Evolutionary conservation across 768 basidiomycete genomes (phyloP).

Genomic region (Trametes coccinea): DNA sequence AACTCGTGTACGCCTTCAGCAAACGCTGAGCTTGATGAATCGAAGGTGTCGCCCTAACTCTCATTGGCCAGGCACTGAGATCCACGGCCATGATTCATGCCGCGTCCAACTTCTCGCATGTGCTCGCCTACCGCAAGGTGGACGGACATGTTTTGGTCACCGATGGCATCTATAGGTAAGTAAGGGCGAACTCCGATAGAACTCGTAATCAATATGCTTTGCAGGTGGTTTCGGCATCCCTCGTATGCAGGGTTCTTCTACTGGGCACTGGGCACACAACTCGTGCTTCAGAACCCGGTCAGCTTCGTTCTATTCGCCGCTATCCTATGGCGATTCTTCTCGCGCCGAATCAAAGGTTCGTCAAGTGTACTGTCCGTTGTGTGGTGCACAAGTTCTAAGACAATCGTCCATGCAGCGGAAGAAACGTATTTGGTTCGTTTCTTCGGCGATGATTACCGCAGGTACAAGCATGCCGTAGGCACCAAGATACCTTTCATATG

Average conservation of each 20-base stretch:
- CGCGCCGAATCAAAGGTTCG: slow-evolving; percentile 74
- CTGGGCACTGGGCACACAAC: slow-evolving; percentile 94
- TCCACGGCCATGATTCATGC: slow-evolving; percentile 98
- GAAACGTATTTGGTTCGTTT: slow-evolving; percentile 78
- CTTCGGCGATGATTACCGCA: slow-evolving; percentile 85
- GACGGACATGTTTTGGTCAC: slow-evolving; percentile 80
- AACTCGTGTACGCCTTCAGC: neutral
- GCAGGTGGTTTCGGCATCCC: slow-evolving; percentile 87
- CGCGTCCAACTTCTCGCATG: slow-evolving; percentile 89
- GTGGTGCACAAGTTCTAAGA: neutral
- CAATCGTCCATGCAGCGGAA: slow-evolving; percentile 57
- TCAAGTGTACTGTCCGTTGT: neutral
- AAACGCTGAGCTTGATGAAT: no score
- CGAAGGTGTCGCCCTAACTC: slow-evolving; percentile 63
- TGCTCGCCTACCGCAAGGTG: slow-evolving; percentile 74
- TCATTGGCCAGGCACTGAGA: slow-evolving; percentile 75
- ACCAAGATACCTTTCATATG: slow-evolving; percentile 87
- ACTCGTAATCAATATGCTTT: neutral
- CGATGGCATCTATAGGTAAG: slow-evolving; percentile 82
- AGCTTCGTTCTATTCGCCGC: slow-evolving; percentile 64
- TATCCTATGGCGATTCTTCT: slow-evolving; percentile 87
- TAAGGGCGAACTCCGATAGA: neutral
- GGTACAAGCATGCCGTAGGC: slow-evolving; percentile 76
- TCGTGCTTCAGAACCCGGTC: slow-evolving; percentile 85
- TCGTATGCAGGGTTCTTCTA: slow-evolving; percentile 98